Evolutionary conservation across 306 rosid genomes (phyloP), one percentile per base, ranked within the genome.

Genomic region (Vachellia collinsii): DNA sequence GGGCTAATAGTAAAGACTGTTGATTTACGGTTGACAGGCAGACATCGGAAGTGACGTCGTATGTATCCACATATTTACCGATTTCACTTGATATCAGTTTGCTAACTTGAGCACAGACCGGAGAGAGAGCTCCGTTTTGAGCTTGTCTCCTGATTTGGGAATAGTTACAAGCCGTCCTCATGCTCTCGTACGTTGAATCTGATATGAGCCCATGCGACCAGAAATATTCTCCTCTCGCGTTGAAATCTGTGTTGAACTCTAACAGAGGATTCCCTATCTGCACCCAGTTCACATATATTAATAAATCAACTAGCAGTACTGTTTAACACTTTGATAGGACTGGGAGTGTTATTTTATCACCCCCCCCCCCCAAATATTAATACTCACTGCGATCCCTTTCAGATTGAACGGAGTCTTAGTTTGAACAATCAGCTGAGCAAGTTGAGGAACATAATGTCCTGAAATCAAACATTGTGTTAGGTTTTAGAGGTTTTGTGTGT

Each of bases 391-490:
- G 80, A 93, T 86, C 29, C 94, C 96, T 65, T 84, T 93, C 58
- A 93, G 88, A 76, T 89, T 88, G 82, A 93, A 50, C 22, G 80
- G 79, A 0, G 68, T 72, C 42, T 85, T 84, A 13, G 85, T 87
- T 69, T 89, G 69, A 29, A 91, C 23, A 62, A 92, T 81, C 72
- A 91, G 96, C 54, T 72, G 85, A 37, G 97, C 97, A 43, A 93
- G 92, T 61, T 93, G 89, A 3, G 97, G 97, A 14, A 86, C 94
- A 74, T 91, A 92, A 82, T 92, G 97, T 1, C 97, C 95, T 92
- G 87, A 59, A 73, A 72, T 70, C 8, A 80, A 74, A 75, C 1
- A 4, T 39, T 9, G 13, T 44, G 19, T 75, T 71, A 77, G n/a
- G 7, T 50, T 42, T 14, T 75, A 6, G 3, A 51, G 16, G 63